Conservation (phyloP, 306 rosid species). For the Prosopis cineraria region DNA sequence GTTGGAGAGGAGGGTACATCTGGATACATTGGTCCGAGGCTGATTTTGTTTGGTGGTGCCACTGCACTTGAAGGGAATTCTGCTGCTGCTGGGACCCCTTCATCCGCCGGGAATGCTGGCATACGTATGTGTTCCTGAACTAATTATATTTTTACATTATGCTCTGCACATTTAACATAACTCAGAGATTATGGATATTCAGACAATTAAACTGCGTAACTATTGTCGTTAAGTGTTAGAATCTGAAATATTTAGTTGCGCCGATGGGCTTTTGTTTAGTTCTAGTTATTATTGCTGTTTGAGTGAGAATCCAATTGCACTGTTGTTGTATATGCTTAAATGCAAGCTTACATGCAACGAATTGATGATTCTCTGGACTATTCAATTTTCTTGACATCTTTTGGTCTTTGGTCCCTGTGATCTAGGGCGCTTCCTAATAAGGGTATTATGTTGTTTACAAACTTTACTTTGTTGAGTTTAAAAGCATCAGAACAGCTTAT, state of each 20-base stretch:
- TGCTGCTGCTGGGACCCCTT: constrained; percentile 94
- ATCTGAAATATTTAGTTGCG: constrained; percentile 18
- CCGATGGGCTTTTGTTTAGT: neutral
- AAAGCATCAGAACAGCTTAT: constrained; percentile 12
- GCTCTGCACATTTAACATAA: neutral
- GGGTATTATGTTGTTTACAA: neutral
- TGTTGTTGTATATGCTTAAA: constrained; percentile 29
- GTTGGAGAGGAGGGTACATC: constrained; percentile 94
- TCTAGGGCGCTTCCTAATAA: constrained; percentile 11
- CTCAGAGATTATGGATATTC: neutral
- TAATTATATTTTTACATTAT: constrained; percentile 14
- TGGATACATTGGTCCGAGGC: constrained; percentile 88
- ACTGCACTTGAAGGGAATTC: constrained; percentile 99
- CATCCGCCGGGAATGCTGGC: constrained; percentile 99
- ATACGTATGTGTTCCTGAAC: constrained; percentile 66
- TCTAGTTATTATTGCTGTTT: constrained; percentile 25
- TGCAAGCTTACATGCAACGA: constrained; percentile 14
- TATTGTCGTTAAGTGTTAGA: neutral
- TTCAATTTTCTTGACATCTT: constrained; percentile 4
- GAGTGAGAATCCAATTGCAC: constrained; percentile 14
- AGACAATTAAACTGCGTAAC: neutral
- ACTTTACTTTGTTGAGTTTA: constrained; percentile 12
- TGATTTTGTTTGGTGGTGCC: constrained; percentile 96
- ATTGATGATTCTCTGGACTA: constrained; percentile 11
- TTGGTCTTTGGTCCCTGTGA: constrained; percentile 21